phyloP scores from a whole-genome alignment of 345 rosid species.

The Balakata baccata region DNA sequence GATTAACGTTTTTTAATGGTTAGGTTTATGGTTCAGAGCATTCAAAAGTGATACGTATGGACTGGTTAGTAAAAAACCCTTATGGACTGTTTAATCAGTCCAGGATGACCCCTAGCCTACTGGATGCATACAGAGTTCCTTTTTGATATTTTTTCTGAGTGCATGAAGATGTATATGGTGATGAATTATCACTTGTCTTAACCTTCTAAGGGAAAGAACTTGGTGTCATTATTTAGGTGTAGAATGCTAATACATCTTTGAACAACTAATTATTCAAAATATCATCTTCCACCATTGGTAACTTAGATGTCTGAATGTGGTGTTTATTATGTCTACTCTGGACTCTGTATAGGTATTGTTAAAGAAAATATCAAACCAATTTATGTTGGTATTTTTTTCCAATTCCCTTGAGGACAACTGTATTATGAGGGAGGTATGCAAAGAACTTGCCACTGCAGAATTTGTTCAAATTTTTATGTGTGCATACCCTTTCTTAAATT shows the following conservation, averaged over 20 bases:
- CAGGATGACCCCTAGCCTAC: neutral
- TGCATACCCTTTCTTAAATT: neutral
- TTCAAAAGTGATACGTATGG: too few species aligned
- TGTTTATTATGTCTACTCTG: neutral
- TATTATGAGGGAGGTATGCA: neutral
- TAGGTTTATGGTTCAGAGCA: too few species aligned
- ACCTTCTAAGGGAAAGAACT: neutral
- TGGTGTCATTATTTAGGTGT: neutral
- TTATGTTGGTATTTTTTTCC: constrained; percentile 1
- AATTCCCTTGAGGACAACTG: neutral
- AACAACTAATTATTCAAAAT: neutral
- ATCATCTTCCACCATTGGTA: neutral
- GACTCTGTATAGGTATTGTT: neutral
- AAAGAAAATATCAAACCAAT: neutral
- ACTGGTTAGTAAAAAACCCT: too few species aligned
- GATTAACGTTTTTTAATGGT: too few species aligned
- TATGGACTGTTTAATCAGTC: too few species aligned
- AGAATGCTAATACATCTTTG: neutral
- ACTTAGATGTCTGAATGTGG: neutral
- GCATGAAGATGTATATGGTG: neutral
- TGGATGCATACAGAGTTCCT: neutral
- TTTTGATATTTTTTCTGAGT: neutral
- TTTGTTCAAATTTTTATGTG: neutral
- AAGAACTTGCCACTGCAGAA: neutral
- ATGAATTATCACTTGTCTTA: neutral